Evolutionary conservation across 352 stramenopile genomes (phyloP).

Genomic region (Phytophthora fragariae): DNA sequence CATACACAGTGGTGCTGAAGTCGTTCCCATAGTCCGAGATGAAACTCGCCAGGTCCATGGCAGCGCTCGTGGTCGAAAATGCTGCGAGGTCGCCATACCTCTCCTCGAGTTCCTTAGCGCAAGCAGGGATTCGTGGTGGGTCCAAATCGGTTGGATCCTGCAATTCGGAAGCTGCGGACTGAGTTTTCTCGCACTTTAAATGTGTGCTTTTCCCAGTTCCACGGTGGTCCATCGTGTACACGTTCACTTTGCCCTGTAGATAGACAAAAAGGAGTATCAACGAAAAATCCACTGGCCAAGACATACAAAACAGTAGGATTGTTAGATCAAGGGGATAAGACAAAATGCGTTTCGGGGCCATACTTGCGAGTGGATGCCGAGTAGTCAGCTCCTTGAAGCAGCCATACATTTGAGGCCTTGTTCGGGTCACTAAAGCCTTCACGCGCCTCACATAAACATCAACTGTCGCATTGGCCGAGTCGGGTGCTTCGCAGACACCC

Average conservation of each 20-base stretch:
- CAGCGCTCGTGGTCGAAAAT: constrained; percentile 3
- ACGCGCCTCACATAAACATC: constrained; percentile 45
- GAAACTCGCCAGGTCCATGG: neutral
- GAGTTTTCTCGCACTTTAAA: too few species aligned
- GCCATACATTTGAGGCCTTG: constrained; percentile 40
- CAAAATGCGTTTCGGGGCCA: neutral
- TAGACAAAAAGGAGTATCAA: constrained; percentile 26
- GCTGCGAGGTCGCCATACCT: neutral
- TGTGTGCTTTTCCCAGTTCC: too few species aligned
- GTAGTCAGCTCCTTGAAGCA: constrained; percentile 41
- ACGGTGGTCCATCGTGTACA: constrained; percentile 26
- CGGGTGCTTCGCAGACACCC: constrained; percentile 22
- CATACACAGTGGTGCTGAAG: neutral
- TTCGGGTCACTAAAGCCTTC: constrained; percentile 17
- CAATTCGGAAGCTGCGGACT: too few species aligned
- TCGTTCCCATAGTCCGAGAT: constrained; percentile 1
- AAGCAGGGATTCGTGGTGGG: neutral
- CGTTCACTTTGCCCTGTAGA: constrained; percentile 30
- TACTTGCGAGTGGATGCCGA: constrained; percentile 34
- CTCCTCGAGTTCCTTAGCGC: constrained; percentile 1
- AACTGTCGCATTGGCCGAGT: constrained; percentile 17
- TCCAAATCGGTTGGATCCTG: neutral
- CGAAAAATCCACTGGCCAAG: constrained; percentile 34
- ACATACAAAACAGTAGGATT: neutral
- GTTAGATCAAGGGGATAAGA: neutral